phyloP scores from a whole-genome alignment of 345 rosid genomes.

The Cardamine chenopodiifolia region DNA sequence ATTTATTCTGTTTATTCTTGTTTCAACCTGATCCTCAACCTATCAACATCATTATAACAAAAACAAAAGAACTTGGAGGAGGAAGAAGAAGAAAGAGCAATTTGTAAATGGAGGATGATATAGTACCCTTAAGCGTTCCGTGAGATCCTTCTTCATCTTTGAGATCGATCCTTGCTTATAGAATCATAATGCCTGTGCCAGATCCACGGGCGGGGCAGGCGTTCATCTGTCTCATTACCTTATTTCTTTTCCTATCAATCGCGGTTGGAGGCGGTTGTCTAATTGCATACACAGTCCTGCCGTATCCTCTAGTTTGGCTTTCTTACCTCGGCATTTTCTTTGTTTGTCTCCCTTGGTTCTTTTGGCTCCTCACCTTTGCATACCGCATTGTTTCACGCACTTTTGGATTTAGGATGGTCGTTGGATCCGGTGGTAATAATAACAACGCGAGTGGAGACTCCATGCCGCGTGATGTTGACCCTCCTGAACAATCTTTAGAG shows the following conservation, averaged over 20 bases:
- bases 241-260: conserved; percentile 50
- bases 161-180: conserved; percentile 19
- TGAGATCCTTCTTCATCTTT: conserved; percentile 27
- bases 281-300: conserved; percentile 53
- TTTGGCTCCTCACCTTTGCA: conserved; percentile 63
- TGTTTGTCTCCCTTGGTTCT: conserved; percentile 81
- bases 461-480: conserved; percentile 16
- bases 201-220: conserved; percentile 66
- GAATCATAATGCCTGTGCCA: conserved; percentile 65
- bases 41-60: conserved; percentile 11
- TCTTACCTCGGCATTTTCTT: conserved; percentile 61
- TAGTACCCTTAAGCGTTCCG: conserved; percentile 20
- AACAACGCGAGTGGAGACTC: conserved; percentile 3
- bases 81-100: not conserved
- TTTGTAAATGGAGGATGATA: conserved; percentile 39
- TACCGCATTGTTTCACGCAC: conserved; percentile 65
- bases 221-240: conserved; percentile 63
- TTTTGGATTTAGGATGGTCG: conserved; percentile 58
- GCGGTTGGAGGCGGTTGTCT: conserved; percentile 68
- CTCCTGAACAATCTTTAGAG: conserved; percentile 28
- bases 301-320: conserved; percentile 57
- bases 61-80: not conserved
- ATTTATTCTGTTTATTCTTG: conserved; percentile 28
- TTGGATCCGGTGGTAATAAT: conserved; percentile 39
- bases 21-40: conserved; percentile 22